A percentile compares a stretch with the other conserved stretches of the same genome.
Conservation (phyloP, 1,284 basidiomycete species). For the Takashimella koratensis region DNA sequence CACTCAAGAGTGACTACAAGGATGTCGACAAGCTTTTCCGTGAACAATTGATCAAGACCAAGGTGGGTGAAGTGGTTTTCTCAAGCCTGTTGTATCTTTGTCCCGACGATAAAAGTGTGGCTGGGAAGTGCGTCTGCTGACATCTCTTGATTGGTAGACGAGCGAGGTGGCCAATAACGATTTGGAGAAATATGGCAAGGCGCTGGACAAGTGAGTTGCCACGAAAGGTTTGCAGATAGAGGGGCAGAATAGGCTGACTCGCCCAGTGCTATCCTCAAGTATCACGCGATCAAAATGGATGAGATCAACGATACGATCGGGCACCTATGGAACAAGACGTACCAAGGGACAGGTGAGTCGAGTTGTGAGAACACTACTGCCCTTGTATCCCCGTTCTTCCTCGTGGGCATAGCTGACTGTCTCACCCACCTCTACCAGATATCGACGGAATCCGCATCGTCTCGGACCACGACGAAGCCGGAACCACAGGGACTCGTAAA, state of each 20-base stretch:
- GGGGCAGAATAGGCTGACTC: too few relatives aligned
- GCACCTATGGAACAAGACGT: conserved; percentile 96
- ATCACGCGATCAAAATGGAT: conserved; percentile 98
- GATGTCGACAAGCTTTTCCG: conserved; percentile 81
- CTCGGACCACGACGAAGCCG: conserved; percentile 82
- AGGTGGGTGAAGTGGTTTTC: conserved; percentile 64
- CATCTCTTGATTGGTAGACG: too few relatives aligned
- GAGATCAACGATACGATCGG: conserved; percentile 98
- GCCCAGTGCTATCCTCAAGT: conserved; percentile 97
- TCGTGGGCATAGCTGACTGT: neutral
- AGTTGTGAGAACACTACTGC: too few relatives aligned
- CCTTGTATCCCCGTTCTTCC: too few relatives aligned
- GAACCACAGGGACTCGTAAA: conserved; percentile 63
- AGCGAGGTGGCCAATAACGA: conserved; percentile 92
- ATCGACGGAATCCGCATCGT: conserved; percentile 96
- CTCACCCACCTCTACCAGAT: too few relatives aligned
- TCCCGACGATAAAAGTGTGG: too few relatives aligned
- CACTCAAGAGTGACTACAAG: conserved; percentile 77
- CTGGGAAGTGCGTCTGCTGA: too few relatives aligned
- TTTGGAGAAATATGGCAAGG: conserved; percentile 95
- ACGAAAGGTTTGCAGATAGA: too few relatives aligned
- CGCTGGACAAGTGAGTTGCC: conserved; percentile 81
- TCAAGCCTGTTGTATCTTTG: too few relatives aligned
- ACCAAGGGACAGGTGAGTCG: conserved; percentile 85
- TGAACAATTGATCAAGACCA: conserved; percentile 88